Evolutionary conservation across 108 stramenopile species (phyloP), one percentile per base, ranked within the genome.

Genomic region (Poteriospumella lacustris): DNA sequence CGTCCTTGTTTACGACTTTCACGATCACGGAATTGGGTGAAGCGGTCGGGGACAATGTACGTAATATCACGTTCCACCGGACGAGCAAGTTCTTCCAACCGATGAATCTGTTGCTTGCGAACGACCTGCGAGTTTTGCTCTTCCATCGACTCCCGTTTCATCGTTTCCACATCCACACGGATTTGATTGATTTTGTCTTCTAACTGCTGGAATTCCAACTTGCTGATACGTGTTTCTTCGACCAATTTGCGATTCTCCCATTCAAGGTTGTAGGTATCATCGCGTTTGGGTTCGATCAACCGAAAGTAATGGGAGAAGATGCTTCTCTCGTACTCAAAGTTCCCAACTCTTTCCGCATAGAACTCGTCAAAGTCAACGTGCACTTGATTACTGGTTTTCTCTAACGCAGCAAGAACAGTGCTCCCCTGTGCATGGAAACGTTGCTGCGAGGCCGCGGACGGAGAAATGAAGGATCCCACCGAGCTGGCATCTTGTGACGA

Each of bases 291-390:
- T 64, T 33, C 12, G 15, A 64, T 33, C 3, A 64, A 24, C 5
- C 29, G 29, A 64, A 19, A 34, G 31, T 64, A 64, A 64, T 64
- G 29, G 15, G 28, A 5, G 31, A 64, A 64, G 15, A 64, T 3
- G 15, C 36, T 64, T 3, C 60, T 26, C 31, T 64, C 60, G 5
- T 64, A 9, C 15, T 33, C 60, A 64, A 64, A 64, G 3, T 3
- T 9, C 5, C 3, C 60, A 26, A 64, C 60, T 12, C 60, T 3
- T 64, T 64, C 29, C 5, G 15, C 31, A 33, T 64, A 64, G 60
- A 64, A 64, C 36, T 64, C 60, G 36, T 64, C 60, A 64, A 12
- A 64, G 31, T 64, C 36, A 24, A 64, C n/a, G n/a, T n/a, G n/a
- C n/a, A n/a, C n/a, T n/a, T n/a, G n/a, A n/a, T n/a, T n/a, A n/a